A percentile compares a stretch with the other conserved stretches of the same genome.
phyloP scores from a whole-genome alignment of 2,329 filamentous ascomycete species.

The Pseudocercospora fijiensis region DNA sequence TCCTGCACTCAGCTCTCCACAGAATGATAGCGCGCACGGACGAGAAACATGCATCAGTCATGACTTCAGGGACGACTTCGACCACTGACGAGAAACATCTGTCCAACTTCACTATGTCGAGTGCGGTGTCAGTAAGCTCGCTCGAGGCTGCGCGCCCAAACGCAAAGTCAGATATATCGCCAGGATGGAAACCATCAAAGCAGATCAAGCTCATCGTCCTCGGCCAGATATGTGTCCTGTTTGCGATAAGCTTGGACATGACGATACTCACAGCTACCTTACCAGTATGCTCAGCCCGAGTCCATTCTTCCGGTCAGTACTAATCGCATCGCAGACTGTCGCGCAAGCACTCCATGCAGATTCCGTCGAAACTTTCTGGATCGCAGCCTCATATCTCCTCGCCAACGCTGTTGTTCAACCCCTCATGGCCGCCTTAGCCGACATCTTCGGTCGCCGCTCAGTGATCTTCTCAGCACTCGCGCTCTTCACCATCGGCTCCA shows the following conservation, averaged over 20 bases:
- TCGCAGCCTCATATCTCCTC: slow-evolving; percentile 51
- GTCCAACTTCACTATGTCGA: slow-evolving; percentile 10
- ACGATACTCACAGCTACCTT: slow-evolving; percentile 50
- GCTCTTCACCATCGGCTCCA: slow-evolving; percentile 50
- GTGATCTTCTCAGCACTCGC: slow-evolving; percentile 46
- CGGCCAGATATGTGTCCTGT: slow-evolving; percentile 46
- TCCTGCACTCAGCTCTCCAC: background rate
- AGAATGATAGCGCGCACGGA: background rate
- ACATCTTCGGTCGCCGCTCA: slow-evolving; percentile 51
- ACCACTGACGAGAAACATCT: slow-evolving; percentile 11
- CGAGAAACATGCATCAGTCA: background rate
- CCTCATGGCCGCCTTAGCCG: slow-evolving; percentile 45
- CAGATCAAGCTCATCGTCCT: slow-evolving; percentile 46
- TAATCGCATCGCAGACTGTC: slow-evolving; percentile 31
- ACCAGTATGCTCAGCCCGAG: slow-evolving; percentile 37
- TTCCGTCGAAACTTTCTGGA: slow-evolving; percentile 49
- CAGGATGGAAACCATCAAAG: slow-evolving; percentile 41
- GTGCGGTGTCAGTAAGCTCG: background rate
- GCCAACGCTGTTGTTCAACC: slow-evolving; percentile 47
- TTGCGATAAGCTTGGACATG: slow-evolving; percentile 53
- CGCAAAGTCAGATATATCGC: background rate
- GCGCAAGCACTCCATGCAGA: slow-evolving; percentile 39
- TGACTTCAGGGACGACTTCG: background rate
- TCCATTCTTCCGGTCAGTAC: slow-evolving; percentile 10
- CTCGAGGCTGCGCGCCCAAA: background rate